Percentiles rank a stretch among this genome's conserved stretches.
Evolutionary conservation across 192 early-diverging fungal species (phyloP).

Genomic region (Glomus cerebriforme): DNA sequence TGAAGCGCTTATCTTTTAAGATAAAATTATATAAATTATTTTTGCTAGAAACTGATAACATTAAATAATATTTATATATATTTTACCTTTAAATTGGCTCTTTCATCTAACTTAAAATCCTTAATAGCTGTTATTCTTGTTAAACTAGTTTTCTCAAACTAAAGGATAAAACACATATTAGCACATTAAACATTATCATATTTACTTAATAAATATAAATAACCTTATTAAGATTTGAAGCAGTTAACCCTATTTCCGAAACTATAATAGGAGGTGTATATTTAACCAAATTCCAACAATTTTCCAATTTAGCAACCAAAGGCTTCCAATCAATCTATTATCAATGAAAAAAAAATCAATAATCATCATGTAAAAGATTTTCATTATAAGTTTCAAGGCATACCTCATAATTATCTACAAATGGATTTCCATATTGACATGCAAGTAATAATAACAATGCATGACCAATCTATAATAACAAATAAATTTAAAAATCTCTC

Average conservation of each 20-base stretch:
- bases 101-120: neutral
- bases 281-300: neutral
- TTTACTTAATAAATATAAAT: neutral
- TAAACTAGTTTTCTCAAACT: neutral
- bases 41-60: neutral
- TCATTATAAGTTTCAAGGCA: neutral
- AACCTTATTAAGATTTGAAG: neutral
- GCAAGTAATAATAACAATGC: neutral
- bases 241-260: neutral
- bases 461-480: neutral
- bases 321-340: conserved; percentile 5
- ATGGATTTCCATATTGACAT: neutral
- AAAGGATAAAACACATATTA: neutral
- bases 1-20: neutral
- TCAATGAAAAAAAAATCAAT: neutral
- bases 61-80: neutral
- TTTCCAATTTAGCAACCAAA: neutral
- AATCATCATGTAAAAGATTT: neutral
- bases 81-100: neutral
- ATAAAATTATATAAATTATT: neutral
- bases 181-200: neutral
- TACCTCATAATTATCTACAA: neutral
- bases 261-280: neutral
- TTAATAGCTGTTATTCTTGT: neutral
- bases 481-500: neutral